Evolutionary conservation across 148 eudicot genomes (phyloP), one percentile per base, ranked within the genome.

Genomic region (Rhododendron williamsianum): DNA sequence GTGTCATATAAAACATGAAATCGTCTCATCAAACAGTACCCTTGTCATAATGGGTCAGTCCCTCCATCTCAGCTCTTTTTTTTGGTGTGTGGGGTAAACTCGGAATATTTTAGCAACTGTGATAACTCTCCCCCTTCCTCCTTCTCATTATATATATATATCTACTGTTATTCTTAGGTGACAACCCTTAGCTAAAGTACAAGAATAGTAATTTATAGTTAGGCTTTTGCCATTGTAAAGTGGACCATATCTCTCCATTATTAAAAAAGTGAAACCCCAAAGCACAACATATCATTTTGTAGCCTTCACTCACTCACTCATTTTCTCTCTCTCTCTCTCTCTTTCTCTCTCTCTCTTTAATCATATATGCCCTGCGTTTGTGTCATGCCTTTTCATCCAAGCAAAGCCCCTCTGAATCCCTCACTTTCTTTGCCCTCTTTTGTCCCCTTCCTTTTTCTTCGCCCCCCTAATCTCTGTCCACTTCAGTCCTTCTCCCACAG

Each of bases 401-500:
- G 95, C 91, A 93, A 93, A 87, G 19, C 83, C 81, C 86, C 87
- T 88, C 90, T 87, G 89, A 87, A 49, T 78, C 84, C 84, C 79
- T 49, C 35, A 86, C 89, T 92, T 94, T 94, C 91, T 86, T 89
- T 89, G 88, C 90, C 91, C 95, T 92, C 91, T 89, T 93, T 94
- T 96, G 97, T 96, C 96, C 96, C 95, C 96, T 89, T 90, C 88
- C 94, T 86, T 91, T 91, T 91, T 96, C 85, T 87, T 84, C 87
- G 49, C 89, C 25, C 84, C 73, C 5, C 74, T 27, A 25, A 80
- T 63, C 72, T 88, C 89, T 93, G 93, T 95, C 98, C 85, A 88
- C 90, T 92, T 94, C 98, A 91, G 93, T 96, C 98, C 97, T 91
- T 92, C 97, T 94, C 98, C 88, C 90, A 81, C 97, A 93, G 95